Conservation (phyloP, 2,329 filamentous ascomycete species). For the Exophiala sp. region DNA sequence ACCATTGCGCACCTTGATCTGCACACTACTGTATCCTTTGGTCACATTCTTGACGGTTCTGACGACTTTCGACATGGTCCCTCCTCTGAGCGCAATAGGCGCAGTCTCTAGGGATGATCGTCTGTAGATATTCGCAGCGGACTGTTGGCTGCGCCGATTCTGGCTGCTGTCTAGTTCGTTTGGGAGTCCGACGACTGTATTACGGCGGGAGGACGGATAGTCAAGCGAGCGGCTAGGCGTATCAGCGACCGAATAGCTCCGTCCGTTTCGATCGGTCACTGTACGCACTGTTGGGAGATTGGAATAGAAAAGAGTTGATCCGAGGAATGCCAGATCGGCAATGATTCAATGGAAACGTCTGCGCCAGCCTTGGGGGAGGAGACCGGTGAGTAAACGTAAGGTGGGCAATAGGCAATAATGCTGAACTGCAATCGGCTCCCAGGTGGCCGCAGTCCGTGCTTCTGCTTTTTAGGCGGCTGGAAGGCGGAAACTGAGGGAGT, state of each 20-base stretch:
- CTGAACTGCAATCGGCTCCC: not conserved
- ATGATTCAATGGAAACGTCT: constrained; percentile 8
- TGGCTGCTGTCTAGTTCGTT: constrained; percentile 16
- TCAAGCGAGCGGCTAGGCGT: constrained; percentile 25
- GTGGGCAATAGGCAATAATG: constrained; percentile 7
- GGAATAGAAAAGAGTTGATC: constrained; percentile 24
- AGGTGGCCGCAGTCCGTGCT: constrained; percentile 1
- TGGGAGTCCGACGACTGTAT: constrained; percentile 21
- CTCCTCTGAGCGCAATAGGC: constrained; percentile 19
- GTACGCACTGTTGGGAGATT: constrained; percentile 22
- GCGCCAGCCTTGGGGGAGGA: constrained; percentile 13
- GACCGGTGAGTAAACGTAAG: constrained; percentile 13
- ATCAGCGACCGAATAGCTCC: constrained; percentile 25
- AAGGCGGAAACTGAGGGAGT: constrained; percentile 10
- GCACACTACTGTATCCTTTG: constrained; percentile 92
- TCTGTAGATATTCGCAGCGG: constrained; percentile 19
- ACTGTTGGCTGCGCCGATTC: constrained; percentile 9
- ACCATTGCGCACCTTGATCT: constrained; percentile 99
- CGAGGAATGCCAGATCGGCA: constrained; percentile 27
- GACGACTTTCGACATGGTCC: constrained; percentile 86
- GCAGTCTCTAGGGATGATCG: constrained; percentile 20
- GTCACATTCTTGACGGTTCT: constrained; percentile 98
- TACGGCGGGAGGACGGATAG: constrained; percentile 18
- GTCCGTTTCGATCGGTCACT: constrained; percentile 25
- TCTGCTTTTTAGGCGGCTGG: constrained; percentile 5